Conservation (phyloP, 805 yeast genomes). For the Millerozyma miso region DNA sequence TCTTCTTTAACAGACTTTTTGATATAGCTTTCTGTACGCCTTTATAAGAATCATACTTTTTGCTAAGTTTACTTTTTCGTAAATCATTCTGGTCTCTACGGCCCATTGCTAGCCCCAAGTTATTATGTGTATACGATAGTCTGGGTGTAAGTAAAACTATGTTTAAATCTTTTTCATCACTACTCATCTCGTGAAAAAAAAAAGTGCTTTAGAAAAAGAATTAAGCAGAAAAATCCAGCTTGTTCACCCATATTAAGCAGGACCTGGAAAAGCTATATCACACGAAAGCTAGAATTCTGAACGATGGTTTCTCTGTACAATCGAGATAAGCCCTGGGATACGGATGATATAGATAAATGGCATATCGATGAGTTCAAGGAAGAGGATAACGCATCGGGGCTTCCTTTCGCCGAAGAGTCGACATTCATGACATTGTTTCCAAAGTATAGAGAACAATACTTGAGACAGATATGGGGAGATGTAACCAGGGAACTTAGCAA, state of each 20-base stretch:
- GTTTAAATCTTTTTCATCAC: neutral
- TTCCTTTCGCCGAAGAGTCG: conserved; percentile 91
- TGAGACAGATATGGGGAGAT: conserved; percentile 89
- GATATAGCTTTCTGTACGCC: conserved; percentile 6
- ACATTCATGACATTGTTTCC: conserved; percentile 94
- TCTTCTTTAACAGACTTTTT: conserved; percentile 13
- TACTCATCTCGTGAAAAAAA: neutral
- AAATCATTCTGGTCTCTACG: neutral
- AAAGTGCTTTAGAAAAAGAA: neutral
- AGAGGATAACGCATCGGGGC: conserved; percentile 83
- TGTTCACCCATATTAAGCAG: too few relatives aligned
- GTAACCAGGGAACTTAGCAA: conserved; percentile 75
- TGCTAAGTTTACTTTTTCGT: neutral
- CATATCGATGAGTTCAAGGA: conserved; percentile 79
- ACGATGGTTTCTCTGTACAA: conserved; percentile 89
- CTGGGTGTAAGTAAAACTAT: too few relatives aligned
- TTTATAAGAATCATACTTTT: neutral
- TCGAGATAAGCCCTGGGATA: conserved; percentile 97
- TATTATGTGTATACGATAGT: too few relatives aligned
- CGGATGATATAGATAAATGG: conserved; percentile 94
- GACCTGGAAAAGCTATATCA: too few relatives aligned
- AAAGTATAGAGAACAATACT: conserved; percentile 88
- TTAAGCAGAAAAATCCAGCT: neutral
- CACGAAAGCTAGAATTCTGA: too few relatives aligned
- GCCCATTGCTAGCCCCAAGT: too few relatives aligned